These are phyloP conservation scores for Trichosporon inkin DNA, from an alignment of 1,284 basidiomycete species.

Conservation along the genomic window DNA sequence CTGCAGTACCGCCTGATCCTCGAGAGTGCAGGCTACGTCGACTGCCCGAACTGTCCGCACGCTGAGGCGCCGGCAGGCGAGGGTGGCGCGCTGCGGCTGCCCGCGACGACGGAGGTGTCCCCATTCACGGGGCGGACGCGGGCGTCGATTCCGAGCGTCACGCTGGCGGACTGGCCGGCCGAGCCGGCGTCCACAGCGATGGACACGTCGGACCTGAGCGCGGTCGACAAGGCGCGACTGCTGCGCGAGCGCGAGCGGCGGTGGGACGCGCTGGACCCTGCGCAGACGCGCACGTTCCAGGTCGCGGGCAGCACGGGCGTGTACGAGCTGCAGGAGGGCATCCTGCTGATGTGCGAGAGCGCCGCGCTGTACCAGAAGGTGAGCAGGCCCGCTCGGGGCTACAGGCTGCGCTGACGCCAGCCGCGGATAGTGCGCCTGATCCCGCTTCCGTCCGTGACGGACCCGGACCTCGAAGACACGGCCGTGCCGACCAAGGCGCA, in stretches of 20 bases:
- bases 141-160: slow-evolving; percentile 20
- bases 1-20: slow-evolving; percentile 12
- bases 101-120: slow-evolving; percentile 12
- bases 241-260: slow-evolving; percentile 32
- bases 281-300: slow-evolving; percentile 23
- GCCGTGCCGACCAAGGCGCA: slow-evolving; percentile 24
- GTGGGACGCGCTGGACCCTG: slow-evolving; percentile 33
- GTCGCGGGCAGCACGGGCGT: slow-evolving; percentile 42
- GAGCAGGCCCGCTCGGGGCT: not conserved
- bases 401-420: slow-evolving; percentile 16
- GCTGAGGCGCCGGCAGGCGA: not conserved
- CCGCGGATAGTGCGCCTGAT: slow-evolving; percentile 39
- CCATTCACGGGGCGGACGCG: slow-evolving; percentile 25
- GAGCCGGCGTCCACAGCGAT: slow-evolving; percentile 13
- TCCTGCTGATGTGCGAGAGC: slow-evolving; percentile 46
- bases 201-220: slow-evolving; percentile 17
- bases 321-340: slow-evolving; percentile 50
- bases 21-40: slow-evolving; percentile 8
- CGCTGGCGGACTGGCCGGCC: slow-evolving; percentile 23
- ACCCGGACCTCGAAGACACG: slow-evolving; percentile 36
- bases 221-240: slow-evolving; percentile 29
- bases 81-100: not conserved
- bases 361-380: slow-evolving; percentile 25
- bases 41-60: slow-evolving; percentile 8
- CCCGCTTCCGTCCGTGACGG: slow-evolving; percentile 39